phyloP scores from a whole-genome alignment of 805 yeast species.

The Tetrapisispora namnaoensis region DNA sequence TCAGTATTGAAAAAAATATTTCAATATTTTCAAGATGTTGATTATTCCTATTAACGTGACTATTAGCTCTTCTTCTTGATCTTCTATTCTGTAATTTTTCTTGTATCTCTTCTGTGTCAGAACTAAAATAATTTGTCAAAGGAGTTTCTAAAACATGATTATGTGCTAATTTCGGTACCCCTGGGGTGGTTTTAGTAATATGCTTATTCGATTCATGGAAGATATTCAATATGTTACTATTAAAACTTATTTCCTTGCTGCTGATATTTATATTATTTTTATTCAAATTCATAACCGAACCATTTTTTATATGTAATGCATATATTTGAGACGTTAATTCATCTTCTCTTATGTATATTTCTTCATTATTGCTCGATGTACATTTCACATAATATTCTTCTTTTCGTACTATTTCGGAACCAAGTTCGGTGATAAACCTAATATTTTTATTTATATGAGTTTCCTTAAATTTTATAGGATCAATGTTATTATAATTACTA shows the following conservation, averaged over 20 bases:
- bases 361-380: constrained; percentile 11
- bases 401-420: constrained; percentile 6
- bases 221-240: neutral
- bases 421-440: constrained; percentile 9
- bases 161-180: neutral
- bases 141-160: neutral
- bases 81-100: neutral
- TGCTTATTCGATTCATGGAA: neutral
- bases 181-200: neutral
- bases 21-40: neutral
- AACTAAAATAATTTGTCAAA: neutral
- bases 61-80: neutral
- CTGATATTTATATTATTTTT: neutral
- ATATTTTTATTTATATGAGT: neutral
- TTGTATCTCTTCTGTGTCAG: neutral
- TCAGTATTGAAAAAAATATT: neutral
- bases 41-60: neutral
- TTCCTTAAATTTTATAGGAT: neutral
- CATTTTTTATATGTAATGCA: neutral
- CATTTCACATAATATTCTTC: constrained; percentile 13
- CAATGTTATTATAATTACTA: neutral
- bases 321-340: neutral
- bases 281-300: neutral
- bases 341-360: constrained; percentile 8
- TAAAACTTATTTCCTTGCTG: neutral